Base-by-base conservation (phyloP, 78 protist species). In the slime mould (Dictyostelium discoideum) region DNA sequence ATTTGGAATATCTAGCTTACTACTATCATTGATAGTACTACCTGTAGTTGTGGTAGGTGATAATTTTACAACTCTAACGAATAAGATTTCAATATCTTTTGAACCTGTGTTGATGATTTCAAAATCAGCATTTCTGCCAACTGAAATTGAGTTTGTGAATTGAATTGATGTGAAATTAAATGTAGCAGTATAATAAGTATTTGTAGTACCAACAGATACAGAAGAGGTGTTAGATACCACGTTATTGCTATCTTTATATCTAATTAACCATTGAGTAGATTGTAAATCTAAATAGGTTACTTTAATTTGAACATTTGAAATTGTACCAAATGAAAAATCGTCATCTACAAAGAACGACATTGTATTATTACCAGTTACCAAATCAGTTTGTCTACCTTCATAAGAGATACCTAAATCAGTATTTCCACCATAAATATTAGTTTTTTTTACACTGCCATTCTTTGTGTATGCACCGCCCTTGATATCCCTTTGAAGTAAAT, bases 311-410 rank as follows among this genome's bases (percentile, higher is more conserved):
- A 88, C 11, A 37, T 50, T 26, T 6, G 29, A 24, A 1, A 2
- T 5, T 7, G 16, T 76, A 29, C 84, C 76, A 10, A 1, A 26
- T 3, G 72, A 39, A 1, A 88, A 88, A 1, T 20, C 16, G 67
- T 88, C 93, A 73, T 88, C 86, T 0, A 88, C 18, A 80, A 57
- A 88, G 81, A 88, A 88, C 11, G 76, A 46, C 29, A 88, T 88
- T 20, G 93, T n/a, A 48, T 2, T 48, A 37, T 80, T 88, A 13
- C 85, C 85, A 50, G 20, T 87, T 0, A 85, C 54, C 0, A 87
- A 1, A 54, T 87, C 26, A 13, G 93, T 88, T 57, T 44, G 24
- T 44, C 77, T 20, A 80, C 93, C 93, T 65, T 88, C 93, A 65
- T 65, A 88, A 0, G 93, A 72, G 1, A 14, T 60, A 22, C 93